Percentiles rank a stretch among this genome's conserved stretches.
phyloP scores from a whole-genome alignment of 1,139 yeast genomes.

The Protomyces pachydermus region DNA sequence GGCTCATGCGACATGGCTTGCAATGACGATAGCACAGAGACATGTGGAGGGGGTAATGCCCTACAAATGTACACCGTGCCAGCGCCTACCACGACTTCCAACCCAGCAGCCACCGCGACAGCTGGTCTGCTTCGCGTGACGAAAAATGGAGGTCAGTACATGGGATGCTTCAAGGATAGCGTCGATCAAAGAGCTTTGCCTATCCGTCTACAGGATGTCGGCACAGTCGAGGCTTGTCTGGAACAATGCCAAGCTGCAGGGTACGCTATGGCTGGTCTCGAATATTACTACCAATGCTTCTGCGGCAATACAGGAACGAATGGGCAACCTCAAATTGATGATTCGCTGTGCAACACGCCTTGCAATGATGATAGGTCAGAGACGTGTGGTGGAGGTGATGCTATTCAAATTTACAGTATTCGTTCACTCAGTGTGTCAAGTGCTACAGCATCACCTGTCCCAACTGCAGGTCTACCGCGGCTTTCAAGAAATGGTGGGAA shows the following conservation, averaged over 20 bases:
- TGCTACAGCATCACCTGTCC: not conserved
- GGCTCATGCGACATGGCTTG: not conserved
- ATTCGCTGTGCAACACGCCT: not conserved
- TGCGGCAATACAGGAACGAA: not conserved
- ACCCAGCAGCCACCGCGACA: not conserved
- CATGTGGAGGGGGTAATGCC: not conserved
- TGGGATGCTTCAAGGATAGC: not conserved
- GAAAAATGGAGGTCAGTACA: not conserved
- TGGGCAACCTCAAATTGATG: not conserved
- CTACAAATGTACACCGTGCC: not conserved
- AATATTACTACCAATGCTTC: constrained; percentile 3
- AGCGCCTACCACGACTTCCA: not conserved
- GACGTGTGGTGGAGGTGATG: constrained; percentile 2
- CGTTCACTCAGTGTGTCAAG: not conserved
- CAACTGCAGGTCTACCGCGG: not conserved
- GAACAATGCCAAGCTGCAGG: not conserved
- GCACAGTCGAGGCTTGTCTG: not conserved
- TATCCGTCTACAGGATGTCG: not conserved
- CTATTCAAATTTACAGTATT: not conserved
- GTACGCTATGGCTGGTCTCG: not conserved
- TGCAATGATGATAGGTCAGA: not conserved
- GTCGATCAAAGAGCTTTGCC: not conserved
- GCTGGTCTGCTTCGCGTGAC: not conserved
- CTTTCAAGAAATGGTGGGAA: constrained; percentile 1
- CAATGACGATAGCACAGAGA: not conserved